A percentile compares a stretch with the other conserved stretches of the same genome.
Conservation (phyloP, 73 alveolate species). For the Durusdinium trenchii region DNA sequence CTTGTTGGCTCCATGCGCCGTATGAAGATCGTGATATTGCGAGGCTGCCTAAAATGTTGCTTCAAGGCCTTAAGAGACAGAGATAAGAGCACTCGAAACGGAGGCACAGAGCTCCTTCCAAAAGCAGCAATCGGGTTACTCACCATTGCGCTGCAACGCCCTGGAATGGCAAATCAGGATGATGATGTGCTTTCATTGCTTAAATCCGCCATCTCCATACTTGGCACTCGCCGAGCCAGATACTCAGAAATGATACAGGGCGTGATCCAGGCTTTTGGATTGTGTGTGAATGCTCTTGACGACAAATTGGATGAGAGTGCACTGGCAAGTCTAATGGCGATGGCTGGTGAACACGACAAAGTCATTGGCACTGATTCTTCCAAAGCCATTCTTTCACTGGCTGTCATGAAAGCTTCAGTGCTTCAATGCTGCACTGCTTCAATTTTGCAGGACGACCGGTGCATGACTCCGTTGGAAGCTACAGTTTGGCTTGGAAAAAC, state of each 20-base stretch:
- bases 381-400: background rate
- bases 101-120: background rate
- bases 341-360: background rate
- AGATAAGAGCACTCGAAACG: background rate
- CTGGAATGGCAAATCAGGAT: background rate
- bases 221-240: background rate
- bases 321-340: background rate
- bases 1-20: too few species aligned
- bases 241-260: background rate
- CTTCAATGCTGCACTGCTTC: too few species aligned
- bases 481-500: too few species aligned
- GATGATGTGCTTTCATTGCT: background rate
- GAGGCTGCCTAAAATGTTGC: background rate
- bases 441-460: too few species aligned
- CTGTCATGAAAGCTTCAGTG: background rate
- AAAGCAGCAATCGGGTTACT: background rate
- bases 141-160: background rate
- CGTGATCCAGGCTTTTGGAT: background rate
- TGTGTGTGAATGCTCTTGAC: background rate
- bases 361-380: background rate
- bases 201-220: background rate
- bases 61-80: background rate
- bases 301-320: background rate
- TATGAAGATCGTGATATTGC: background rate
- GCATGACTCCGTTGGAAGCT: too few species aligned